Base-by-base conservation (phyloP, 108 stramenopile species). In the Nitzschia sp. region DNA sequence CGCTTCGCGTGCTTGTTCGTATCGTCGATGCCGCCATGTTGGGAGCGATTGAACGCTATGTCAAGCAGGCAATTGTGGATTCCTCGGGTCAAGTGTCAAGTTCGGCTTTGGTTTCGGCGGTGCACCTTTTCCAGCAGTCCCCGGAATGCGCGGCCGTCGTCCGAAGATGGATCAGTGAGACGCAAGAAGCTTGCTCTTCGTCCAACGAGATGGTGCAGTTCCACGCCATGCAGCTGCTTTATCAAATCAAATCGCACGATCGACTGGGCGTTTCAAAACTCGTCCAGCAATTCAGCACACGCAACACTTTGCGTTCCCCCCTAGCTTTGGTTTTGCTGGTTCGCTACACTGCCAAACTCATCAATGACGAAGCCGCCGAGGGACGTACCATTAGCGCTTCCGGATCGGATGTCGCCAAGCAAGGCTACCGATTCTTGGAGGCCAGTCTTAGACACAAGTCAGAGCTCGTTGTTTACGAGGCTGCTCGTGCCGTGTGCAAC, bases 41-140 rank as follows among this genome's bases (percentile, higher is more conserved):
- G 50, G 96, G 94, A 21, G 96, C 97, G 22, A 98, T 99, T 65
- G 99, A 99, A 71, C 86, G 99, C 32, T 99, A 98, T 72, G 80
- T 98, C 71, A 98, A 97, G 79, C 97, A 98, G 81, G 98, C 99
- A 19, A 85, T 99, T 61, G 98, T 99, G 45, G 99, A 99, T 84
- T 87, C 81, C 32, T 96, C 96, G 58, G 80, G 90, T 35, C 86
- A 97, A 66, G 99, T 99, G 17, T 81, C 96, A n/a, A 88, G 94
- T 69, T 86, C 96, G 21, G 98, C 97, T 13, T 82, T 99, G 47
- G 93, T 99, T 21, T 89, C 96, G 25, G 90, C 94, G 0, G 75
- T 88, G 26, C 90, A 93, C 72, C 77, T 92, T 53, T 95, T 89
- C 80, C 66, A 71, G 36, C 73, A 35, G 53, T 75, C 76, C 60